Evolutionary conservation across 495 filamentous ascomycete species (phyloP), one percentile per base, ranked within the genome.

Genomic region (Podospora appendiculata): DNA sequence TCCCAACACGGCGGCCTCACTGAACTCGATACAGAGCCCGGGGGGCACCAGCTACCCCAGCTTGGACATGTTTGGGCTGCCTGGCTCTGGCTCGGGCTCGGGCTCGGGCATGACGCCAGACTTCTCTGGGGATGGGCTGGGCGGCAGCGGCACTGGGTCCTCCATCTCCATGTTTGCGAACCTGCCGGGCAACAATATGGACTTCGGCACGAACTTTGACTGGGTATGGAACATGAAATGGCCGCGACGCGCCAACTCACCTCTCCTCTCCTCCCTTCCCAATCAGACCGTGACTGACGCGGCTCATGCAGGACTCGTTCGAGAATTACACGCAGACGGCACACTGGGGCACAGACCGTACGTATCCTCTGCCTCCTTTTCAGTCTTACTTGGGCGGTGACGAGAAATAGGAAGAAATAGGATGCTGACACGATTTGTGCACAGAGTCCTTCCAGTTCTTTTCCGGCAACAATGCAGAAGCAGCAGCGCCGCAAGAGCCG

Each of bases 121-220:
- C 52, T 79, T 75, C 54, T 75, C 77, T 48, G 77, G 67, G 48
- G 79, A 71, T 53, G 73, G 78, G 61, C 74, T 87, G 55, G 76
- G 81, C 17, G 68, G 65, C 66, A 56, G 77, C 54, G 61, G 56
- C 47, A 63, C 76, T 46, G 72, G 78, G 63, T 81, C 82, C 25
- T 84, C 87, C 38, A 64, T 75, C 39, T 65, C 69, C 35, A 60
- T 78, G 70, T 75, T 78, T 47, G 70, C 66, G 13, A 71, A 60
- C 36, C 50, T 73, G 73, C 80, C 72, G n/a, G 62, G 54, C 33
- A 57, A 43, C 38, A 65, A 53, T 18, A 55, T 74, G 32, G 73
- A 75, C 35, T 79, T 83, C 4, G 53, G 64, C 54, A 48, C 64
- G 25, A 88, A 85, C 56, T 78, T 91, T 59, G 88, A 91, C 61